A percentile compares a stretch with the other conserved stretches of the same genome.
Evolutionary conservation across 768 basidiomycete genomes (phyloP).

Genomic region (Epithele typhae): DNA sequence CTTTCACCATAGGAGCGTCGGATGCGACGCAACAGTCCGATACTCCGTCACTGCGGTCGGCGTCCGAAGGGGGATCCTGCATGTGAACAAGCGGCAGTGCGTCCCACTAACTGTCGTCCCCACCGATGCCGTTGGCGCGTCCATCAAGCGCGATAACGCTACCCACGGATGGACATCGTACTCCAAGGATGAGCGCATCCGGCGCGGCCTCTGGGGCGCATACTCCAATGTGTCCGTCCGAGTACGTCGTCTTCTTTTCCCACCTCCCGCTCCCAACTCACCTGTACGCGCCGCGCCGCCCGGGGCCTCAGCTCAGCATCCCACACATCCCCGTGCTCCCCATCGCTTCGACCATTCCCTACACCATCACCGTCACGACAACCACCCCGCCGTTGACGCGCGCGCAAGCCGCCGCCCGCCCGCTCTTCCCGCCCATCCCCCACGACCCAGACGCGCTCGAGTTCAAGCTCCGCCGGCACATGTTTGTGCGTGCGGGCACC

Average conservation of each 20-base stretch:
- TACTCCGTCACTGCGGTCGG: conserved; percentile 13
- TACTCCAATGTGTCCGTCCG: conserved; percentile 9
- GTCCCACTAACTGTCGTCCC: conserved; percentile 10
- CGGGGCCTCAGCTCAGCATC: conserved; percentile 4
- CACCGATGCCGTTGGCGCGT: neutral
- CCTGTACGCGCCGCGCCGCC: neutral
- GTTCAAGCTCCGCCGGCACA: conserved; percentile 8
- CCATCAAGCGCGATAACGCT: neutral
- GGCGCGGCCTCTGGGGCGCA: conserved; percentile 17
- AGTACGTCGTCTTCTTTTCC: conserved; percentile 6
- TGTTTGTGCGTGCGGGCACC: neutral
- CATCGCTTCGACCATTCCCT: conserved; percentile 10
- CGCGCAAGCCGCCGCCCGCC: conserved; percentile 2
- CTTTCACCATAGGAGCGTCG: neutral
- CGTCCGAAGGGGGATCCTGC: conserved; percentile 6
- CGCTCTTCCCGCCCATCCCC: conserved; percentile 8
- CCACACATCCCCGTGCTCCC: conserved; percentile 8
- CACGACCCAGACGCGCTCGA: neutral
- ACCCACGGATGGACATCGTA: conserved; percentile 1
- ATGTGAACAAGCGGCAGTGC: neutral
- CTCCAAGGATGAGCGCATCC: conserved; percentile 1
- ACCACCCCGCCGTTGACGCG: conserved; percentile 2
- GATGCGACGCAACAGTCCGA: neutral
- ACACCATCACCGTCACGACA: conserved; percentile 10
- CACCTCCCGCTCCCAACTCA: too few species aligned